A percentile compares a stretch with the other conserved stretches of the same genome.
These are phyloP conservation scores for Cocos nucifera DNA, from an alignment of 176 grass and related monocot species.

Conservation along the genomic window DNA sequence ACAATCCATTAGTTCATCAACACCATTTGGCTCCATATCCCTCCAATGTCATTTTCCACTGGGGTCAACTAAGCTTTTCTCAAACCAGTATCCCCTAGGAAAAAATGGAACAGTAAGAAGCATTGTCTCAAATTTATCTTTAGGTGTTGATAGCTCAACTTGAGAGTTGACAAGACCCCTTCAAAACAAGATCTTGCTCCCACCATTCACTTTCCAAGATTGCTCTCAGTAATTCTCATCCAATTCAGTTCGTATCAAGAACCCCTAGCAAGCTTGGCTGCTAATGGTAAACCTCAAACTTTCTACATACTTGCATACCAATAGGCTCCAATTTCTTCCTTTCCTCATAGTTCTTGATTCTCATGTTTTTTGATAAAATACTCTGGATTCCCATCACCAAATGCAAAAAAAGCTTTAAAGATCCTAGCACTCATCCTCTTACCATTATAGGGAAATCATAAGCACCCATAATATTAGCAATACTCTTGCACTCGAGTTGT, in stretches of 20 bases:
- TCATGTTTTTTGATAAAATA: no score
- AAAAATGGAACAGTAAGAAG: conserved; percentile 39
- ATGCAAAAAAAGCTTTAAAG: not conserved
- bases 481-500: conserved; percentile 31
- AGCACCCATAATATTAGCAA: conserved; percentile 21
- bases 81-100: conserved; percentile 24
- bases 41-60: not conserved
- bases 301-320: no score
- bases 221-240: conserved; percentile 13
- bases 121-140: conserved; percentile 27
- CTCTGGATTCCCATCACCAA: no score
- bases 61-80: no score
- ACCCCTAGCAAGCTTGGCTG: conserved; percentile 22
- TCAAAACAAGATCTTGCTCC: conserved; percentile 1
- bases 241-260: conserved; percentile 3
- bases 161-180: conserved; percentile 27
- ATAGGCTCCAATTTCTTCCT: no score
- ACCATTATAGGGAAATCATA: conserved; percentile 18
- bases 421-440: conserved; percentile 9
- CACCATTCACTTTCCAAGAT: conserved; percentile 34
- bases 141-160: conserved; percentile 23
- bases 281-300: not conserved
- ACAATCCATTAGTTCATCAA: conserved; percentile 1
- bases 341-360: no score
- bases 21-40: not conserved